phyloP scores from a whole-genome alignment of 768 basidiomycete genomes.

The Lactarius trivialis region DNA sequence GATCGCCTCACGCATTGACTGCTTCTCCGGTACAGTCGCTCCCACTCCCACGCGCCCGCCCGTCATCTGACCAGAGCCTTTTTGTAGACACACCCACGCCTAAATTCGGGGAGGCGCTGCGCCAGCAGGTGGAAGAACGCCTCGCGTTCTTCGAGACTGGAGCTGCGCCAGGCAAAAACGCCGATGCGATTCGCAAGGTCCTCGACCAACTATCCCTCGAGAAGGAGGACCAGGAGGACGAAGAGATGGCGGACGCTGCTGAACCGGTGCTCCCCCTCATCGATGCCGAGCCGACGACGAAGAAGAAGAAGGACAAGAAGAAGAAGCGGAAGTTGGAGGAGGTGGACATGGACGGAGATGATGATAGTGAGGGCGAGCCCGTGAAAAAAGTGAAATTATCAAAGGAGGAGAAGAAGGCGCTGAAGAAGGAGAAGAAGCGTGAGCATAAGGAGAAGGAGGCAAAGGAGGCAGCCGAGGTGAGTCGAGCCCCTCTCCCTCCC shows the following conservation, averaged over 20 bases:
- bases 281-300: slow-evolving; percentile 40
- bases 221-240: slow-evolving; percentile 51
- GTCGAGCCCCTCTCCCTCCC: slow-evolving; percentile 17
- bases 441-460: slow-evolving; percentile 46
- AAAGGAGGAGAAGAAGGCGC: slow-evolving; percentile 82
- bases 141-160: slow-evolving; percentile 93
- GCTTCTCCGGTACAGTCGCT: slow-evolving; percentile 60
- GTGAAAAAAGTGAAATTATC: slow-evolving; percentile 69
- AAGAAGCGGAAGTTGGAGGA: slow-evolving; percentile 67
- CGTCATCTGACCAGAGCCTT: neutral
- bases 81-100: slow-evolving; percentile 71
- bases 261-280: slow-evolving; percentile 51
- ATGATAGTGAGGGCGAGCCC: slow-evolving; percentile 42
- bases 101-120: slow-evolving; percentile 92
- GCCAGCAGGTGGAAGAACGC: slow-evolving; percentile 92
- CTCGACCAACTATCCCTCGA: slow-evolving; percentile 71
- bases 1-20: slow-evolving; percentile 95
- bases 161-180: slow-evolving; percentile 79
- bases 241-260: slow-evolving; percentile 40
- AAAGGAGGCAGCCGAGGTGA: slow-evolving; percentile 39
- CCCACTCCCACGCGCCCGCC: neutral
- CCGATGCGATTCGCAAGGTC: slow-evolving; percentile 88
- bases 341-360: slow-evolving; percentile 56
- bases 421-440: slow-evolving; percentile 72
- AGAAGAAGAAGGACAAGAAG: slow-evolving; percentile 27